Base-by-base conservation (phyloP, 1,284 basidiomycete species). In the Ganoderma meredithae region DNA sequence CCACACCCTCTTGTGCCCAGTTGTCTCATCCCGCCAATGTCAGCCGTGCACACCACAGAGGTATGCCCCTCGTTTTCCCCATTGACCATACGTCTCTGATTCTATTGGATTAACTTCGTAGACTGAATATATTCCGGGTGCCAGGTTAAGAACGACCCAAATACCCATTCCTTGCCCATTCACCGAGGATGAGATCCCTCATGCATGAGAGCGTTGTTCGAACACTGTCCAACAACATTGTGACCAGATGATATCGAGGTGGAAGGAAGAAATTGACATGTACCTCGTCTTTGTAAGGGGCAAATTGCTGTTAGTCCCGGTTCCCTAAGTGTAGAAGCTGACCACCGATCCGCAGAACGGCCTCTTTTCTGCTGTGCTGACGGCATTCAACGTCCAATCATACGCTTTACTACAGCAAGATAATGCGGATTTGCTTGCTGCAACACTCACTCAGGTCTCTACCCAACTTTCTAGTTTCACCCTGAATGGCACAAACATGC, bases 381-480 rank as follows among this genome's bases (percentile, higher is more conserved):
- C 71, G 7, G 68, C 71, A 7, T 72, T 72, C 64, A 72, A 68
- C 36, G 68, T 69, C 15, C 66, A 69, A 41, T 72, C 71, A 27
- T 68, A 69, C 53, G 58, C 58, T 17, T 43, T 69, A 3, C 52
- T 72, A 6, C 66, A 66, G 15, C 64, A 64, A n/a, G 66, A 69
- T 36, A 68, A 64, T 58, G 44, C 60, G 12, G 68, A 72, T 6
- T 33, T 60, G 7, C 49, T 61, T 15, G 64, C 65, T 1, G 19
- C 36, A 4, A 66, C 66, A 22, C 64, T 71, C 4, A 40, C 47
- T 15, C 52, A 58, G 25, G 63, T 71, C 7, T 71, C 70, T 8
- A 59, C 70, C 8, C 70, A 71, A 33, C 55, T 69, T 10, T 39
- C n/a, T 17, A 55, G 60, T 31, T 63, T 63, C 13, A 39, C 61